Conservation (phyloP, 139 green algal species). For the Chlamydomonas incerta region DNA sequence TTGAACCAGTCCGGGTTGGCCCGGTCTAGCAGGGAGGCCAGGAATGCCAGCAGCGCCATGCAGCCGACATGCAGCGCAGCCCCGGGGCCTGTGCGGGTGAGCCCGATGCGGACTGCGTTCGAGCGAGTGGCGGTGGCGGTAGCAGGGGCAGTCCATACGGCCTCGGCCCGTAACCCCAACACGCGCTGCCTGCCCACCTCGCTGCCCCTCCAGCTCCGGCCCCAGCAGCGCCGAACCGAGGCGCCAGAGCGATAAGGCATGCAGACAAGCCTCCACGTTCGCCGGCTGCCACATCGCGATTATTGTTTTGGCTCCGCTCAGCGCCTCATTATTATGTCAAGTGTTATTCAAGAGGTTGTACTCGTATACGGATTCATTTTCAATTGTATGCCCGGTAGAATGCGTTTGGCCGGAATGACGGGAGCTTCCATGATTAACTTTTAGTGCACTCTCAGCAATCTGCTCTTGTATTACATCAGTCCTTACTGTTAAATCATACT, state of each 20-base stretch:
- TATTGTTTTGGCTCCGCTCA: background rate
- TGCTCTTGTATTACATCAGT: no score
- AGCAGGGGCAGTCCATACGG: no score
- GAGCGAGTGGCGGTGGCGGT: background rate
- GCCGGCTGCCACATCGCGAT: background rate
- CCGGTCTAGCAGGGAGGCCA: background rate
- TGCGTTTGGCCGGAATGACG: no score
- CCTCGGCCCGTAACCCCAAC: no score
- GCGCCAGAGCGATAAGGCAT: background rate
- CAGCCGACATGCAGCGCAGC: background rate
- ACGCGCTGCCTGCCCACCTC: background rate
- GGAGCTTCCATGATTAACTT: no score
- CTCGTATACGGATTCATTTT: background rate
- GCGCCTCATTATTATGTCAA: background rate
- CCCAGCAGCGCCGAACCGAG: constrained; percentile 4
- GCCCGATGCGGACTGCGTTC: background rate
- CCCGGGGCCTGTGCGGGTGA: background rate
- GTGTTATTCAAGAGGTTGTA: background rate
- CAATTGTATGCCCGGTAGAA: no score
- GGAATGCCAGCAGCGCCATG: background rate
- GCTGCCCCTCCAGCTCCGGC: background rate
- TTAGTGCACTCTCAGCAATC: no score
- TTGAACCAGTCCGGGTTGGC: background rate
- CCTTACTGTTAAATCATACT: no score
- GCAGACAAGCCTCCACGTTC: constrained; percentile 15